Conservation (phyloP, 805 yeast genomes). For the Starmerella cellae region DNA sequence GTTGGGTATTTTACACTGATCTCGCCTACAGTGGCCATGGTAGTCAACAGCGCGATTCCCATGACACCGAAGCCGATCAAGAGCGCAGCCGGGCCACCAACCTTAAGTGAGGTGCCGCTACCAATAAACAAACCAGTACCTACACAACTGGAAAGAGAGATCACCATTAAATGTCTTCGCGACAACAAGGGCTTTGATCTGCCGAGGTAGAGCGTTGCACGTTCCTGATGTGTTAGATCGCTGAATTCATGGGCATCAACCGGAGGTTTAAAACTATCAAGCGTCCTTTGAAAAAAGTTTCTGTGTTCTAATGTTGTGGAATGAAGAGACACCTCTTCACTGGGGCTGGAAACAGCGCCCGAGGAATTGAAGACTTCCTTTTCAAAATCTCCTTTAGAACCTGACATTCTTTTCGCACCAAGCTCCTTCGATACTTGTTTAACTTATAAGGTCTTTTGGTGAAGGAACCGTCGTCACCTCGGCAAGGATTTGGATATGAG, state of each 20-base stretch:
- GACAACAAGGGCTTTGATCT: slow-evolving; percentile 31
- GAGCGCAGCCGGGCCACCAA: slow-evolving; percentile 53
- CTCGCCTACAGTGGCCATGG: slow-evolving; percentile 53
- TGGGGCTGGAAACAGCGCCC: slow-evolving; percentile 5
- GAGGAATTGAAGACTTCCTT: slow-evolving; percentile 3
- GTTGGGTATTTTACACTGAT: slow-evolving; percentile 47
- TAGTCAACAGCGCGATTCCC: slow-evolving; percentile 49
- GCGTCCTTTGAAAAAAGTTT: slow-evolving; percentile 9
- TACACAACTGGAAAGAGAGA: slow-evolving; percentile 73
- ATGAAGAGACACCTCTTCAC: not conserved
- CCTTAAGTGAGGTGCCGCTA: slow-evolving; percentile 40
- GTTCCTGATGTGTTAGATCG: slow-evolving; percentile 18
- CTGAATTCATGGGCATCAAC: slow-evolving; percentile 11
- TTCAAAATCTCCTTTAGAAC: not conserved
- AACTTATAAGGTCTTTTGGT: no score
- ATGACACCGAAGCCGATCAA: slow-evolving; percentile 47
- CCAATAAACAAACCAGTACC: slow-evolving; percentile 66
- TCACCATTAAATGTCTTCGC: slow-evolving; percentile 49
- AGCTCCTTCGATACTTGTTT: no score
- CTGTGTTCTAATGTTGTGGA: not conserved
- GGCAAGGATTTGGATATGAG: no score
- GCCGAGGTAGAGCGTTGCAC: slow-evolving; percentile 23
- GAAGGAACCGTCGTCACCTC: no score
- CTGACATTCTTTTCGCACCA: not conserved
- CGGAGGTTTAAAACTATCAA: slow-evolving; percentile 26